Conservation (phyloP, 345 rosid genomes). For the Eucalyptus marginata region DNA sequence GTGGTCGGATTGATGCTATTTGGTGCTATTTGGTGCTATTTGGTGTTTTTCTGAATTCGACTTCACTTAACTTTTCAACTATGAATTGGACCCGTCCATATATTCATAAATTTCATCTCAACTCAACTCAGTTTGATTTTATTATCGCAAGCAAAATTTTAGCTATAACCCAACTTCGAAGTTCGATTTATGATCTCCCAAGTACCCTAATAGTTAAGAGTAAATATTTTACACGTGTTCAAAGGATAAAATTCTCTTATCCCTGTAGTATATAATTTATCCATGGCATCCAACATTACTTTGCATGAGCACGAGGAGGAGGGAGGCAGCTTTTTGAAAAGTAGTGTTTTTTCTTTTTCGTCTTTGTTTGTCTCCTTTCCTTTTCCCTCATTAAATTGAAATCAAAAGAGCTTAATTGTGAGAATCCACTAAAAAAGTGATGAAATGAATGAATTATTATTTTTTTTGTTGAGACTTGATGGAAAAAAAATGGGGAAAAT, state of each 20-base stretch:
- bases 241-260: background rate
- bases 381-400: background rate
- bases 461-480: background rate
- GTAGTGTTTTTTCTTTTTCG: background rate
- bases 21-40: background rate
- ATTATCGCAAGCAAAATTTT: background rate
- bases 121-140: background rate
- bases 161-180: rapidly evolving
- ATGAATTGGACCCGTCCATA: rapidly evolving
- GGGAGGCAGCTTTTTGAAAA: background rate
- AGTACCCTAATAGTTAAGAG: background rate
- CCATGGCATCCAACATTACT: background rate
- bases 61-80: background rate
- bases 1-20: rapidly evolving
- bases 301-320: background rate
- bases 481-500: background rate
- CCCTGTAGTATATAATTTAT: background rate
- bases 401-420: background rate
- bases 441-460: background rate
- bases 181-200: background rate
- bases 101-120: background rate
- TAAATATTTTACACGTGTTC: background rate
- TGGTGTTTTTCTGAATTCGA: rapidly evolving
- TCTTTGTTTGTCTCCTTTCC: background rate
- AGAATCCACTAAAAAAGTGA: background rate